These are phyloP conservation scores for Zychaea mexicana DNA, from an alignment of 371 early-diverging fungal species.

Conservation along the genomic window DNA sequence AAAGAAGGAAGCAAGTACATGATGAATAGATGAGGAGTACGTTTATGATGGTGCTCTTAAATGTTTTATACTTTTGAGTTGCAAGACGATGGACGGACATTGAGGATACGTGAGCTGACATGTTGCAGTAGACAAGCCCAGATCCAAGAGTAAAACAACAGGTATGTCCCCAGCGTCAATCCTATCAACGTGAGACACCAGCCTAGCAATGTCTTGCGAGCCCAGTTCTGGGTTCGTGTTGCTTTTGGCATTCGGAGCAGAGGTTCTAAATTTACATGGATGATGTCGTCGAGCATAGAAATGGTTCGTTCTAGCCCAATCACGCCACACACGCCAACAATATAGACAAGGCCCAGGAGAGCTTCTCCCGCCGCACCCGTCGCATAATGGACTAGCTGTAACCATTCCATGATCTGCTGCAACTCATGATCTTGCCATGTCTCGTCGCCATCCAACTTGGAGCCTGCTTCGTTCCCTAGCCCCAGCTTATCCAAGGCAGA, in stretches of 20 bases:
- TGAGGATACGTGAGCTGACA: conserved; percentile 23
- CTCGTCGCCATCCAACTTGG: conserved; percentile 46
- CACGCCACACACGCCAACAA: conserved; percentile 36
- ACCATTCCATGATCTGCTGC: conserved; percentile 37
- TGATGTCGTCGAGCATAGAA: conserved; percentile 29
- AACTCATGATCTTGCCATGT: conserved; percentile 52
- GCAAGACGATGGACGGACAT: conserved; percentile 5
- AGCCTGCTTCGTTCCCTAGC: conserved; percentile 37
- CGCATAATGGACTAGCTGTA: conserved; percentile 40
- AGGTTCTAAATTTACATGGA: conserved; percentile 26
- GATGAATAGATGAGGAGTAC: no score
- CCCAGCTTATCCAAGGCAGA: conserved; percentile 34
- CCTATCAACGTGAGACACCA: conserved; percentile 24
- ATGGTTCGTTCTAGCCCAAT: conserved; percentile 34
- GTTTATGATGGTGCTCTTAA: neutral
- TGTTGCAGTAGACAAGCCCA: conserved; percentile 42
- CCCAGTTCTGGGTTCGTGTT: conserved; percentile 8
- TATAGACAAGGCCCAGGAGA: conserved; percentile 38
- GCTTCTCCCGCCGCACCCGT: conserved; percentile 45
- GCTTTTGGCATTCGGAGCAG: neutral
- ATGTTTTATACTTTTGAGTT: neutral
- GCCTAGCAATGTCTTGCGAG: conserved; percentile 7
- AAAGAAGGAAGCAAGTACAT: no score
- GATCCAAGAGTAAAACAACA: conserved; percentile 47
- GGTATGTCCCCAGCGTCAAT: conserved; percentile 32